These are phyloP conservation scores for Phoma sp. DNA, from an alignment of 2,329 filamentous ascomycete species.

Conservation along the genomic window DNA sequence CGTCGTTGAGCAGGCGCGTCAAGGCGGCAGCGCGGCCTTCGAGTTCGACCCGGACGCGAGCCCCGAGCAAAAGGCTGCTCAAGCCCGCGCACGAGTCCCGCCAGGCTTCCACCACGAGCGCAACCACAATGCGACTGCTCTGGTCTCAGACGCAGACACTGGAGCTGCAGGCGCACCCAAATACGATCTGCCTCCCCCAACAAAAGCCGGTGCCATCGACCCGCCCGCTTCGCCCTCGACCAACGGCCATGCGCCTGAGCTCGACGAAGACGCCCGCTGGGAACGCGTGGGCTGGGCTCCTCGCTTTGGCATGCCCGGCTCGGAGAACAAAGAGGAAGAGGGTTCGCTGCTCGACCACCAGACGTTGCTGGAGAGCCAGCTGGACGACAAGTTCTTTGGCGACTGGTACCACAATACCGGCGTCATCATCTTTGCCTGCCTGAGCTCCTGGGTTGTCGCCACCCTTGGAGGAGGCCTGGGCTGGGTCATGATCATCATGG, in stretches of 20 bases:
- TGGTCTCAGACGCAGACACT: constrained; percentile 74
- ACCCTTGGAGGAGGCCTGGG: constrained; percentile 87
- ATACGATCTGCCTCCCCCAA: constrained; percentile 79
- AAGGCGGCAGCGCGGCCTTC: constrained; percentile 79
- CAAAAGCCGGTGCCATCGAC: constrained; percentile 71
- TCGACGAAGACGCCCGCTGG: constrained; percentile 62
- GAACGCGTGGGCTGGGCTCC: constrained; percentile 83
- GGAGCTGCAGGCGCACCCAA: constrained; percentile 51
- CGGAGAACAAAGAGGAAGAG: constrained; percentile 62
- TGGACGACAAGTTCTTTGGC: constrained; percentile 91
- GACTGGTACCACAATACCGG: constrained; percentile 98
- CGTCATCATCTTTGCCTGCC: constrained; percentile 91
- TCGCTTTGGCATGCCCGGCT: constrained; percentile 68
- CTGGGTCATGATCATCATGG: constrained; percentile 95
- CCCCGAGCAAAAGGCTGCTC: constrained; percentile 81
- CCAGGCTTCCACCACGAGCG: constrained; percentile 67
- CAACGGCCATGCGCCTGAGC: constrained; percentile 60
- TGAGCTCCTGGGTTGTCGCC: constrained; percentile 88
- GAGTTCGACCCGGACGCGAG: constrained; percentile 86
- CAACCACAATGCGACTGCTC: constrained; percentile 68
- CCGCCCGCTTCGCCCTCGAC: constrained; percentile 55
- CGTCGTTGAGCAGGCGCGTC: constrained; percentile 77
- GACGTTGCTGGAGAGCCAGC: constrained; percentile 80
- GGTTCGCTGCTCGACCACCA: constrained; percentile 81
- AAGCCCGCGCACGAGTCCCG: constrained; percentile 71